Conservation (phyloP, 2,329 filamentous ascomycete genomes). For the Phialophora expanda region DNA sequence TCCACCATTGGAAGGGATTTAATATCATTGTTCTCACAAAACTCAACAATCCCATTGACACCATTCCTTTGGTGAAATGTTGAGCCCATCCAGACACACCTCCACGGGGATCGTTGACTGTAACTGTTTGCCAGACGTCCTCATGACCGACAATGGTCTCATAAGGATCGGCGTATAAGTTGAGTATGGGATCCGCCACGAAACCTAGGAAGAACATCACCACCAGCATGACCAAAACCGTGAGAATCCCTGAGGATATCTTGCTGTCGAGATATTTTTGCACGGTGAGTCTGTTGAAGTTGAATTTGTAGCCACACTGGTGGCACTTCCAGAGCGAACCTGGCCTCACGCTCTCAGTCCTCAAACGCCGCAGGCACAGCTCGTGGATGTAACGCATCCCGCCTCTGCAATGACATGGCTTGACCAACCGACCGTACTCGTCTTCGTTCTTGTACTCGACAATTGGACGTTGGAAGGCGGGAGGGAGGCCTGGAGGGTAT, state of each 20-base stretch:
- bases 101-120: constrained; percentile 26
- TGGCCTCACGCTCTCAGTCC: constrained; percentile 68
- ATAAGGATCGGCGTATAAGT: constrained; percentile 80
- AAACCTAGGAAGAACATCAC: constrained; percentile 86
- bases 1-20: constrained; percentile 76
- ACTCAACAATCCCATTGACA: constrained; percentile 85
- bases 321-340: constrained; percentile 40
- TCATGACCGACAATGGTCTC: constrained; percentile 58
- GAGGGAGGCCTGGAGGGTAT: constrained; percentile 59
- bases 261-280: constrained; percentile 64
- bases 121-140: constrained; percentile 44
- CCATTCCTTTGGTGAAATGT: constrained; percentile 87
- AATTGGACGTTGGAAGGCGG: constrained; percentile 61
- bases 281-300: constrained; percentile 37
- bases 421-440: constrained; percentile 74
- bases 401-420: constrained; percentile 92
- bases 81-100: constrained; percentile 69
- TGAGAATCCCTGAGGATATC: constrained; percentile 71
- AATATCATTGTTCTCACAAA: constrained; percentile 79
- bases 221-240: constrained; percentile 70
- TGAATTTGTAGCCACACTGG: constrained; percentile 39
- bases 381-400: constrained; percentile 94
- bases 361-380: constrained; percentile 82
- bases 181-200: constrained; percentile 88
- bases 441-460: constrained; percentile 77